phyloP scores from a whole-genome alignment of 2,329 filamentous ascomycete genomes.

The Aspergillus clavatus region DNA sequence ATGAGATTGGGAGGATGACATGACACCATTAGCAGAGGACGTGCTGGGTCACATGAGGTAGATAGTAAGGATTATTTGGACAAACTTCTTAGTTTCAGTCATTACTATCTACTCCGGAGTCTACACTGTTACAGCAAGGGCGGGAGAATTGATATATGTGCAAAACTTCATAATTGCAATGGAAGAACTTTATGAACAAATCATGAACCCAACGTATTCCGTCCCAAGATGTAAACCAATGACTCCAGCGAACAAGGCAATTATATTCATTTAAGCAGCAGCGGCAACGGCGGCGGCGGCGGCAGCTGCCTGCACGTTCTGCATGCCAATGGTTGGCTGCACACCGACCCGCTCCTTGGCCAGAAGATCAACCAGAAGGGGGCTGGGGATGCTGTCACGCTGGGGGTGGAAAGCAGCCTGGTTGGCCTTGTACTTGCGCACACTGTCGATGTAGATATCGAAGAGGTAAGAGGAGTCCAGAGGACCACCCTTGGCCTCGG shows the following conservation, averaged over 20 bases:
- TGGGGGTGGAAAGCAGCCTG: conserved; percentile 64
- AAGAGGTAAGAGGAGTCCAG: conserved; percentile 95
- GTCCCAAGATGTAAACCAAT: conserved; percentile 12
- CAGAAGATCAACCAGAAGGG: conserved; percentile 83
- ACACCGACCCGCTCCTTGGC: conserved; percentile 95
- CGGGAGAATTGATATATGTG: too few relatives aligned
- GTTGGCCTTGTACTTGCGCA: conserved; percentile 80
- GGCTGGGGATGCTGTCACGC: conserved; percentile 81
- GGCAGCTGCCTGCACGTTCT: conserved; percentile 37
- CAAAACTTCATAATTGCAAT: conserved; percentile 5
- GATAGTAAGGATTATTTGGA: too few relatives aligned
- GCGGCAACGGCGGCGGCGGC: conserved; percentile 25
- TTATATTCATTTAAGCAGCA: conserved; percentile 12
- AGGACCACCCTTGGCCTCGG: conserved; percentile 94
- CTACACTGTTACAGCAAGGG: too few relatives aligned
- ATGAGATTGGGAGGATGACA: neutral
- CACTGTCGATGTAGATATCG: conserved; percentile 89
- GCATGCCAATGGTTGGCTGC: conserved; percentile 58
- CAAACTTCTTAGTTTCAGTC: too few relatives aligned
- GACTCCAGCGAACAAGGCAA: conserved; percentile 8
- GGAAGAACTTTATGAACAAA: conserved; percentile 8
- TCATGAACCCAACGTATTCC: conserved; percentile 9
- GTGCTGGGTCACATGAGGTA: too few relatives aligned
- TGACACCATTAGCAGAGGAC: too few relatives aligned
- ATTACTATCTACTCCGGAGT: too few relatives aligned